Evolutionary conservation across 78 protist species (phyloP).

Genomic region (Dictyostelium intermedium): DNA sequence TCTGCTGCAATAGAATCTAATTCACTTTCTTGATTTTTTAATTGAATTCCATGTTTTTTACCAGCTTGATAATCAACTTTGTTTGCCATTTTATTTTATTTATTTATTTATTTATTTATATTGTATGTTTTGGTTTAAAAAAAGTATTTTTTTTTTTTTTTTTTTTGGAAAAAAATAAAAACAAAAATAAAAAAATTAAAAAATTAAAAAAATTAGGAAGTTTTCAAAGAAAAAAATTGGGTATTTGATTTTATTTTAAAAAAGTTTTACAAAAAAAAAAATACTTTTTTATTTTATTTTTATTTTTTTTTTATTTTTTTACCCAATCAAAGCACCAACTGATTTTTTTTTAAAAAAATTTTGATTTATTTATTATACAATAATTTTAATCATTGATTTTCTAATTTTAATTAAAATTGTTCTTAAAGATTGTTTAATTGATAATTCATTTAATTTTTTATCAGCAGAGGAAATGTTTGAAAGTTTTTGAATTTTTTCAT

Average conservation of each 20-base stretch:
- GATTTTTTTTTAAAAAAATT: neutral
- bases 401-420: constrained; percentile 4
- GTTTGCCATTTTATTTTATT: neutral
- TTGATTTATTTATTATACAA: neutral
- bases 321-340: neutral
- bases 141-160: neutral
- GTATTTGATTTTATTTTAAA: neutral
- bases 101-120: neutral
- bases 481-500: constrained; percentile 5
- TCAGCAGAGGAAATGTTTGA: constrained; percentile 2
- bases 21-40: constrained; percentile 31
- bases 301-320: too few species aligned
- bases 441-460: constrained; percentile 7
- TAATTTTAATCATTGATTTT: constrained; percentile 21
- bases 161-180: neutral
- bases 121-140: too few species aligned
- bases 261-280: neutral
- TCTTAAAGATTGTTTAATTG: neutral
- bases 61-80: constrained; percentile 53
- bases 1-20: constrained; percentile 68
- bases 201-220: too few species aligned
- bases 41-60: constrained; percentile 13
- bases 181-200: too few species aligned
- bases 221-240: neutral
- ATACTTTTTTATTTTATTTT: neutral